These are phyloP conservation scores for Setaria viridis DNA, from an alignment of 202 grass and related monocot species.

Conservation along the genomic window DNA sequence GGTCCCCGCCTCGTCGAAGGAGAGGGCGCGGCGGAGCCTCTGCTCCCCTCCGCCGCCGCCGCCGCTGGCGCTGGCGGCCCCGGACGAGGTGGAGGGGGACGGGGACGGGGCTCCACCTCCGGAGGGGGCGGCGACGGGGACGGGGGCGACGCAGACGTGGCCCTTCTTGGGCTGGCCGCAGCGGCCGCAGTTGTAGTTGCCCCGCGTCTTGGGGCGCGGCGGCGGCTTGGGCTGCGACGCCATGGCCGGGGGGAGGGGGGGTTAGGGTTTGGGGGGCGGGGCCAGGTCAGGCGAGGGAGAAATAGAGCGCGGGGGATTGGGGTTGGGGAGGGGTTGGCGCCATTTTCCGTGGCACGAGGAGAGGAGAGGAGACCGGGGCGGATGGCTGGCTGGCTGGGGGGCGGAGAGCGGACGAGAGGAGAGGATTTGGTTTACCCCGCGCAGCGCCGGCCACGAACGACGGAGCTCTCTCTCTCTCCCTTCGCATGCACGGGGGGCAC, in stretches of 20 bases:
- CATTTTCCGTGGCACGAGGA: conserved; percentile 52
- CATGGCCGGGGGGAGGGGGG: conserved; percentile 1
- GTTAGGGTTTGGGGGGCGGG: conserved; percentile 40
- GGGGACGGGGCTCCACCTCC: neutral
- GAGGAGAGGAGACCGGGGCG: neutral
- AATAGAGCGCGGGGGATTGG: conserved; percentile 55
- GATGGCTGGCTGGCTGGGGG: neutral
- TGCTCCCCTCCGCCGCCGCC: conserved; percentile 27
- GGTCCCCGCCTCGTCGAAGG: conserved; percentile 61
- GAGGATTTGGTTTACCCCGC: conserved; percentile 28
- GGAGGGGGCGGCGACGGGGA: neutral
- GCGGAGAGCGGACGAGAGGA: neutral
- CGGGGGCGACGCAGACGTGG: conserved; percentile 59
- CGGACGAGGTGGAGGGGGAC: conserved; percentile 43
- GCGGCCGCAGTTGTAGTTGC: conserved; percentile 94
- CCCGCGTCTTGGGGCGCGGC: conserved; percentile 63
- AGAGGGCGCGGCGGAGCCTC: conserved; percentile 80
- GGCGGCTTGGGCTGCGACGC: conserved; percentile 49
- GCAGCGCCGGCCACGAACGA: conserved; percentile 7
- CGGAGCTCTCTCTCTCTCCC: neutral
- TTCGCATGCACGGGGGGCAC: neutral
- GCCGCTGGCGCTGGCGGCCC: conserved; percentile 14
- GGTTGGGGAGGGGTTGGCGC: conserved; percentile 55
- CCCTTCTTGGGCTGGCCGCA: conserved; percentile 91
- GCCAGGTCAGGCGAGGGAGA: conserved; percentile 3